A percentile compares a stretch with the other conserved stretches of the same genome.
These are phyloP conservation scores for Suillus cothurnatus DNA, from an alignment of 768 basidiomycete genomes.

Conservation along the genomic window DNA sequence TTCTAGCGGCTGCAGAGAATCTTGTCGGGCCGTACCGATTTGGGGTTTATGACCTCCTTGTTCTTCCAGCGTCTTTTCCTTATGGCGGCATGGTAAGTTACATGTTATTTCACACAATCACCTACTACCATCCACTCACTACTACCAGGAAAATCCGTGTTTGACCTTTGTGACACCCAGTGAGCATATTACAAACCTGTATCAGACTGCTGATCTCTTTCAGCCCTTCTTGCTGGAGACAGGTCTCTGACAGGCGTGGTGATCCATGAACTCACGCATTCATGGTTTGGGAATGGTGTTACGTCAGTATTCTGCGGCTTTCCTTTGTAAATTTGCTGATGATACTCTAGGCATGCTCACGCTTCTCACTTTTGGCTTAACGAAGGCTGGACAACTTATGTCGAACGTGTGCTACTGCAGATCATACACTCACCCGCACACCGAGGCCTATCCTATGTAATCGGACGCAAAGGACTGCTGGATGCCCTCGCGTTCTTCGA, in stretches of 20 bases:
- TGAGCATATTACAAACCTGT: constrained; percentile 17
- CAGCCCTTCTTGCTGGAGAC: constrained; percentile 58
- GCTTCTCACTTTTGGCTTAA: constrained; percentile 53
- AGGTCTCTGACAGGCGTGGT: constrained; percentile 56
- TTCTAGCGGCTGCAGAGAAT: constrained; percentile 49
- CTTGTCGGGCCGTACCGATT: constrained; percentile 53
- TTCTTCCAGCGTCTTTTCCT: constrained; percentile 60
- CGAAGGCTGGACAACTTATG: constrained; percentile 63
- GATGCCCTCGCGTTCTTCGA: constrained; percentile 48
- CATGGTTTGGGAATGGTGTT: constrained; percentile 59
- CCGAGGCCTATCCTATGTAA: constrained; percentile 52
- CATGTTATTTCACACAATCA: neutral
- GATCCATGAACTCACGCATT: constrained; percentile 54
- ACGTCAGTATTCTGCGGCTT: constrained; percentile 33
- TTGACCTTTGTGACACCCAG: constrained; percentile 56
- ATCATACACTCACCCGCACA: constrained; percentile 48
- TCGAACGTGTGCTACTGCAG: constrained; percentile 54
- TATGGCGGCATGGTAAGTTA: constrained; percentile 51
- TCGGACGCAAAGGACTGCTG: constrained; percentile 47
- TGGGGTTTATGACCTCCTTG: constrained; percentile 57
- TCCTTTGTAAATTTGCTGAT: constrained; percentile 2
- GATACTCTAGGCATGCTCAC: constrained; percentile 36
- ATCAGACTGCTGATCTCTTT: constrained; percentile 4
- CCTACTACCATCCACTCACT: neutral
- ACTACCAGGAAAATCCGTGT: constrained; percentile 51